Percentiles rank a stretch among this genome's conserved stretches.
Evolutionary conservation across 225 moss, liverwort and hornwort species (phyloP).

Genomic region (Marchantia paleacea): DNA sequence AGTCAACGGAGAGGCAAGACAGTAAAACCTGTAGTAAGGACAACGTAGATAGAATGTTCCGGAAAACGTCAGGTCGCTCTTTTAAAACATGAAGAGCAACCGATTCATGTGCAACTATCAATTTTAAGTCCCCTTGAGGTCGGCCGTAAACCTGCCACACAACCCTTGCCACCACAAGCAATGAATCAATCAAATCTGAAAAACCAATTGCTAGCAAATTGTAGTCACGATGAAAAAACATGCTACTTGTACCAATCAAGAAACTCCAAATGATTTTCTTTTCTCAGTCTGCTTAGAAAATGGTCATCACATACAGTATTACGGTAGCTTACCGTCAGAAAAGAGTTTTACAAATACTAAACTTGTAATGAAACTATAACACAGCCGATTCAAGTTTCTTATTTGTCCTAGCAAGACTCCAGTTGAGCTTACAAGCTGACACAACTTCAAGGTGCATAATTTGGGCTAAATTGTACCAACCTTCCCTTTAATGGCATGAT

Average conservation of each 20-base stretch:
- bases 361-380: no score
- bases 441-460: neutral
- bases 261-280: no score
- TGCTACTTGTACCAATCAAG: neutral
- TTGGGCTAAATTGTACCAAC: constrained; percentile 40
- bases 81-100: constrained; percentile 72
- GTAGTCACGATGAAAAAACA: neutral
- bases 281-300: no score
- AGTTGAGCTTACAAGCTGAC: neutral
- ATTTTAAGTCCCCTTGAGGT: constrained; percentile 86
- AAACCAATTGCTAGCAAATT: neutral
- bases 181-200: constrained; percentile 13
- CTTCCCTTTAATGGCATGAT: constrained; percentile 70
- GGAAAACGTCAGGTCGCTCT: constrained; percentile 65
- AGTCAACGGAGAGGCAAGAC: neutral
- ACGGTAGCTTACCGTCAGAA: no score
- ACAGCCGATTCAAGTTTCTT: no score
- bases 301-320: no score
- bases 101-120: constrained; percentile 75
- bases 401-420: no score
- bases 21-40: constrained; percentile 74
- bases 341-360: no score
- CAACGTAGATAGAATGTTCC: constrained; percentile 61
- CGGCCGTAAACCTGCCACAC: constrained; percentile 72
- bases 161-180: constrained; percentile 28